Evolutionary conservation across 345 rosid genomes (phyloP).

Genomic region (Heritiera fomes): DNA sequence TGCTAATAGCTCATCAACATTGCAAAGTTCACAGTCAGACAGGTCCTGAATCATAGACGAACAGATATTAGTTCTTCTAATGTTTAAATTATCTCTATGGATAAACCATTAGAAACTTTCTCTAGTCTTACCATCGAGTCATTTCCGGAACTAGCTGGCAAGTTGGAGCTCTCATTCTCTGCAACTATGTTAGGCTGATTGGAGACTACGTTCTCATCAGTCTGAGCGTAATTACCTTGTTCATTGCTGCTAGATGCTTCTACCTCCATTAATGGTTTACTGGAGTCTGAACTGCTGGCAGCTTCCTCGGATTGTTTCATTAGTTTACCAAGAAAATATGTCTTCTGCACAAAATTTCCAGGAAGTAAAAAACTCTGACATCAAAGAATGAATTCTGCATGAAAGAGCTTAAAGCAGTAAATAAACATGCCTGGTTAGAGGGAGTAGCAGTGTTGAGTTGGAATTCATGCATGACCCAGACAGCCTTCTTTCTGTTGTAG

Average conservation of each 20-base stretch:
- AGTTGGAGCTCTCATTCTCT: not conserved
- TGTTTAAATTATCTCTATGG: not conserved
- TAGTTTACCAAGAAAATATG: not conserved
- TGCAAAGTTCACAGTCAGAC: not conserved
- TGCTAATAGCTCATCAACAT: not conserved
- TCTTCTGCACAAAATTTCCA: not conserved
- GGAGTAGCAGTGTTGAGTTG: not conserved
- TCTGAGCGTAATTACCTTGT: not conserved
- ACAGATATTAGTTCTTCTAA: not conserved
- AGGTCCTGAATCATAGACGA: not conserved
- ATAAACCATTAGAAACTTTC: not conserved
- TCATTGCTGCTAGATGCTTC: not conserved
- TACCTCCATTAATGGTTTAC: not conserved
- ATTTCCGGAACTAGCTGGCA: not conserved
- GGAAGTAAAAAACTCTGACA: too few relatives aligned
- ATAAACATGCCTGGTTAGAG: slow-evolving; percentile 18
- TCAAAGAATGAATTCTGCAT: not conserved
- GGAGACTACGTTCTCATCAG: not conserved
- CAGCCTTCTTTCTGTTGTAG: slow-evolving; percentile 6
- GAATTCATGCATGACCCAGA: slow-evolving; percentile 41
- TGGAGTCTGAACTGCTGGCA: not conserved
- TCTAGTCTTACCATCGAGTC: not conserved
- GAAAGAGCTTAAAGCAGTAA: not conserved
- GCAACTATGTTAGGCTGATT: not conserved
- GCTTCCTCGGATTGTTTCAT: not conserved